These are phyloP conservation scores for Nakazawaea siamensis DNA, from an alignment of 805 yeast genomes.

Conservation along the genomic window DNA sequence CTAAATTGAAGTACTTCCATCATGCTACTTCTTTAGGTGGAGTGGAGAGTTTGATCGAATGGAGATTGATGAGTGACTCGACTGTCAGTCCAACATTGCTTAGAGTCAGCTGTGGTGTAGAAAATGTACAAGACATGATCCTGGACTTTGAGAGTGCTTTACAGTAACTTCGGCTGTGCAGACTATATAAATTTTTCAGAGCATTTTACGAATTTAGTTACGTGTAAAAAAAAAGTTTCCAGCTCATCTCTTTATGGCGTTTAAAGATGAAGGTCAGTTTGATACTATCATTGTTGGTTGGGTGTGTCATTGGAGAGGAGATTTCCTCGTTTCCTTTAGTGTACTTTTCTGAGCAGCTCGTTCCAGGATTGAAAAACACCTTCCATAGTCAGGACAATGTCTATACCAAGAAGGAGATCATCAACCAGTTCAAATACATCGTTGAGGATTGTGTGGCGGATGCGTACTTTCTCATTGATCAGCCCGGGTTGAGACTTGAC, in stretches of 20 bases:
- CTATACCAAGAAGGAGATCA: slow-evolving; percentile 18
- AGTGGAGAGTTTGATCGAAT: slow-evolving; percentile 82
- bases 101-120: slow-evolving; percentile 77
- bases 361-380: slow-evolving; percentile 21
- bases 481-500: slow-evolving; percentile 40
- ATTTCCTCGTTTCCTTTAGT: slow-evolving; percentile 23
- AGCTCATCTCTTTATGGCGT: too few relatives aligned
- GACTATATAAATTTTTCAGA: too few relatives aligned
- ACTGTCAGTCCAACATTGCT: slow-evolving; percentile 47
- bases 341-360: slow-evolving; percentile 17
- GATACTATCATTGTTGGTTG: not conserved
- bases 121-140: slow-evolving; percentile 68
- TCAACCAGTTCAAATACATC: slow-evolving; percentile 13
- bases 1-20: slow-evolving; percentile 58
- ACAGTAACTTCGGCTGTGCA: too few relatives aligned
- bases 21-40: slow-evolving; percentile 96
- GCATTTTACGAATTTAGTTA: too few relatives aligned
- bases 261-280: not conserved
- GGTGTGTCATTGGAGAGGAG: not conserved
- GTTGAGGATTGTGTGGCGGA: slow-evolving; percentile 39
- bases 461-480: slow-evolving; percentile 46
- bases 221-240: too few relatives aligned
- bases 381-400: slow-evolving; percentile 19
- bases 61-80: slow-evolving; percentile 74
- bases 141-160: slow-evolving; percentile 45